phyloP scores from a whole-genome alignment of 2,329 filamentous ascomycete species.

The Pseudogymnoascus sp. region DNA sequence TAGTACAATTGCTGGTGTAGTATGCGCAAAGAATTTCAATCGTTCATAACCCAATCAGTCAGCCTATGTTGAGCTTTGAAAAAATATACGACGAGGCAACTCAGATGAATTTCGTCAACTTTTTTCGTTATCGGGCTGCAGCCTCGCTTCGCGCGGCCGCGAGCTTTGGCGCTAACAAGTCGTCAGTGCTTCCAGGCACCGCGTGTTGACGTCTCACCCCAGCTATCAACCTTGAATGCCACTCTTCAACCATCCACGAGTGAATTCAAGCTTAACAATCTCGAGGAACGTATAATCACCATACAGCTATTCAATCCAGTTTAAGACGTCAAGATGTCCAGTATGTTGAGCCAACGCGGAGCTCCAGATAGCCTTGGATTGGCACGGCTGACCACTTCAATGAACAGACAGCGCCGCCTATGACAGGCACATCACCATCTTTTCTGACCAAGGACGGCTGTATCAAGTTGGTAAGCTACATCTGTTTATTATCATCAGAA shows the following conservation, averaged over 20 bases:
- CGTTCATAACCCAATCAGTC: constrained; percentile 5
- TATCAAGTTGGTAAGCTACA: constrained; percentile 92
- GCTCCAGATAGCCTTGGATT: constrained; percentile 5
- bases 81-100: neutral
- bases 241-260: constrained; percentile 1
- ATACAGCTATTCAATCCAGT: neutral
- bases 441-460: constrained; percentile 94
- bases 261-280: constrained; percentile 4
- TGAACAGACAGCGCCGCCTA: constrained; percentile 74
- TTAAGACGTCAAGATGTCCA: constrained; percentile 32
- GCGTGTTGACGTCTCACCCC: constrained; percentile 14
- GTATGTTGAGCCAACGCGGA: constrained; percentile 26
- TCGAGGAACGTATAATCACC: neutral
- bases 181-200: constrained; percentile 11
- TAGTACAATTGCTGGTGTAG: constrained; percentile 1
- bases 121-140: constrained; percentile 13
- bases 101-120: constrained; percentile 8
- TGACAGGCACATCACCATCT: constrained; percentile 99
- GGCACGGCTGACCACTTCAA: constrained; percentile 22
- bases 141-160: constrained; percentile 13
- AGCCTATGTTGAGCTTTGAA: constrained; percentile 9
- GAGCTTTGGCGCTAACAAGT: constrained; percentile 12
- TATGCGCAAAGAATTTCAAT: constrained; percentile 8
- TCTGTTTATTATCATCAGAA: neutral
- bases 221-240: constrained; percentile 11